Evolutionary conservation across 371 early-diverging fungal genomes (phyloP), one percentile per base, ranked within the genome.

Genomic region (Mucor velutinosus): DNA sequence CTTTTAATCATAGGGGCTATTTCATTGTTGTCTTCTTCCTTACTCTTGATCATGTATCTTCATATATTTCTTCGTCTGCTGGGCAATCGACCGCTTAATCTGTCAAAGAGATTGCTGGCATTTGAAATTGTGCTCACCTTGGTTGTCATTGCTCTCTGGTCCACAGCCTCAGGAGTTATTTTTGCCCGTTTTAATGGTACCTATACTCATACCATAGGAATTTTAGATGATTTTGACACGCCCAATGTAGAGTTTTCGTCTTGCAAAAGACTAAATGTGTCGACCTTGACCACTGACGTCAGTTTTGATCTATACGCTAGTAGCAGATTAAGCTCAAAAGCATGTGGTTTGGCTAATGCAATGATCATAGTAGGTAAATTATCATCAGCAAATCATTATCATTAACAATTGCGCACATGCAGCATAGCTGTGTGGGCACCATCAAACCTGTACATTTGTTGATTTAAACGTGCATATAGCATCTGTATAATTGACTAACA

Each of bases 141-240:
- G 25, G 19, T 73, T 45, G 51, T 76, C 32, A 58, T 76, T 32
- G 62, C 66, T 21, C 58, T 78, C 4, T 76, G 79, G 79, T 62
- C 72, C 7, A 39, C 74, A 10, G 69, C 73, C 4, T 61, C 73
- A 21, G 59, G 60, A 2, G 51, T 76, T 4, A 58, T 72, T 33
- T 35, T 58, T 58, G 66, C 66, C 2, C 70, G 67, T 8, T 72
- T 62, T 51, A 32, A 72, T 27, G 66, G 75, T 79, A 69, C 1
- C 8, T 37, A 14, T 37, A 37, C 3, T 1, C 37, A 37, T 37
- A 12, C 12, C 37, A 37, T 37, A 1, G 37, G 3, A 25, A 51
- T 25, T 11, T 6, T 2, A 56, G 3, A 23, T 53, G 10, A 21
- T 53, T 53, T 14, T 25, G 21, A 27, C 37, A 14, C 14, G 14